Evolutionary conservation across 202 grass and related monocot species (phyloP).

Genomic region (Alloteropsis angusta): DNA sequence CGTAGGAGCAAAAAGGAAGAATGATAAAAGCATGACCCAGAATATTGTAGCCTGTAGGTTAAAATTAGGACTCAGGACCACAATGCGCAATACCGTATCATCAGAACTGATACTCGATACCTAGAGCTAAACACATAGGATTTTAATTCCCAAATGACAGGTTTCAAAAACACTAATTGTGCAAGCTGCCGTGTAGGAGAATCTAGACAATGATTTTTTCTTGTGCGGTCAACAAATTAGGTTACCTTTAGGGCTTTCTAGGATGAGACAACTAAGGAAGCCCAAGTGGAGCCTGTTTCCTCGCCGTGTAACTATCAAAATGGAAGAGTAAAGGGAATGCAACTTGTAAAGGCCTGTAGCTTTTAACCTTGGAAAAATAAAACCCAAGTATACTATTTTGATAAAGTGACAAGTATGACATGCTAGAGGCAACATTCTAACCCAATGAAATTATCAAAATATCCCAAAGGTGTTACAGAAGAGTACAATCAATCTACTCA

Average conservation of each 20-base stretch:
- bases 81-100: neutral
- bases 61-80: constrained; percentile 3
- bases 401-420: neutral
- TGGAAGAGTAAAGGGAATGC: neutral
- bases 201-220: constrained; percentile 27
- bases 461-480: neutral
- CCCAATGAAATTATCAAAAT: neutral
- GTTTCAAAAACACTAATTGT: constrained; percentile 3
- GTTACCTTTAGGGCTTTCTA: constrained; percentile 27
- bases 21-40: constrained; percentile 12
- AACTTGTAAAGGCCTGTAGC: constrained; percentile 5
- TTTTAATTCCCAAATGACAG: constrained; percentile 14
- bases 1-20: constrained; percentile 6
- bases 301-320: neutral
- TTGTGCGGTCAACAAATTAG: constrained; percentile 8
- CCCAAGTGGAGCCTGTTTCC: constrained; percentile 21
- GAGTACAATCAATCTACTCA: neutral
- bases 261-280: constrained; percentile 31
- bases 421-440: neutral
- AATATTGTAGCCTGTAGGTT: neutral
- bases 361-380: neutral
- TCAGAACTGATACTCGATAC: constrained; percentile 11
- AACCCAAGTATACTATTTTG: neutral
- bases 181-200: neutral
- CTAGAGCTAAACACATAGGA: constrained; percentile 25